A percentile compares a stretch with the other conserved stretches of the same genome.
Evolutionary conservation across 2,329 filamentous ascomycete species (phyloP).

Genomic region (Incumbomyces lentus): DNA sequence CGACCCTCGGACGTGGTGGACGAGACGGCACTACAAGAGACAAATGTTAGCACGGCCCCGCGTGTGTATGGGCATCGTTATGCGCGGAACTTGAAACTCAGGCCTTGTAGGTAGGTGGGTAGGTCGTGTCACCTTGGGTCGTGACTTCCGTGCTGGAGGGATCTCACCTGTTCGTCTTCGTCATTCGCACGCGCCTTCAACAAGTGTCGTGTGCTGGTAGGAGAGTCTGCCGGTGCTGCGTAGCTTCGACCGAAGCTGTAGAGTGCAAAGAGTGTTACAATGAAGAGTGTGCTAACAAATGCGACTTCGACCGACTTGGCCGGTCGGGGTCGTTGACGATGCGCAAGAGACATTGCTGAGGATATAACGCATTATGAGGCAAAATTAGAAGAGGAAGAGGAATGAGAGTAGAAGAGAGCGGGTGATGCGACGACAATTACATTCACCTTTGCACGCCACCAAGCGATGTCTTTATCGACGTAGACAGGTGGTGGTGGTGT

Average conservation of each 20-base stretch:
- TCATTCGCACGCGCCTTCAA: constrained; percentile 8
- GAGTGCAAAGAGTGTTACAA: constrained; percentile 2
- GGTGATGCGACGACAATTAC: neutral
- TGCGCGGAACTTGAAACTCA: too few relatives aligned
- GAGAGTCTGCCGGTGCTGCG: neutral
- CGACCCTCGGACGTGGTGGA: constrained; percentile 51
- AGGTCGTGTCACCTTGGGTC: too few relatives aligned
- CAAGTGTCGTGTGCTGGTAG: too few relatives aligned
- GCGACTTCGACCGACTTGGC: constrained; percentile 1
- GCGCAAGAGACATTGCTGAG: constrained; percentile 1
- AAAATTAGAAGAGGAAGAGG: neutral
- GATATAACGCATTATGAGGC: constrained; percentile 2
- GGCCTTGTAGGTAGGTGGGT: too few relatives aligned
- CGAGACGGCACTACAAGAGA: constrained; percentile 56
- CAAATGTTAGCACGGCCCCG: too few relatives aligned
- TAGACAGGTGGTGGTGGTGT: too few relatives aligned
- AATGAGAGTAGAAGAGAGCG: neutral
- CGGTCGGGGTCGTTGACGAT: neutral
- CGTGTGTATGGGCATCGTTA: neutral
- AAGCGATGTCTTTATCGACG: neutral
- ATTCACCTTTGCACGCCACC: neutral
- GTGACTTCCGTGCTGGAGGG: too few relatives aligned
- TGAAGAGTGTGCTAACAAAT: constrained; percentile 5
- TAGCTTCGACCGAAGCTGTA: constrained; percentile 6
- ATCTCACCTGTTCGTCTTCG: constrained; percentile 9